phyloP scores from a whole-genome alignment of 202 grass and related monocot genomes.

The Carex sylvatica region DNA sequence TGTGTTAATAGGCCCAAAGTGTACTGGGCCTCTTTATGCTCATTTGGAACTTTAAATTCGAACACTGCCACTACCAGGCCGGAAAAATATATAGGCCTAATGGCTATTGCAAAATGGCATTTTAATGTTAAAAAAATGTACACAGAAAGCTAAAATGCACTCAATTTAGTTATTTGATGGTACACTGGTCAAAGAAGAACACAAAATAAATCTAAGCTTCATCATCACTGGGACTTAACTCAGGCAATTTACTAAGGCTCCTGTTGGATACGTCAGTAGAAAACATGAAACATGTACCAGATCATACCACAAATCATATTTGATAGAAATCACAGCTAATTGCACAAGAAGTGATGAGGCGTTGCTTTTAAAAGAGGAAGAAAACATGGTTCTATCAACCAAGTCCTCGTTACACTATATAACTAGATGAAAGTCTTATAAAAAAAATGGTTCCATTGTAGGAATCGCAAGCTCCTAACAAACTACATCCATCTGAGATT shows the following conservation, averaged over 20 bases:
- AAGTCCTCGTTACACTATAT: conserved; percentile 10
- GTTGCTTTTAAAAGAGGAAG: neutral
- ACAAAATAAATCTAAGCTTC: neutral
- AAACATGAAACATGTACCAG: neutral
- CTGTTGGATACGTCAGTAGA: neutral
- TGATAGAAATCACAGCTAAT: neutral
- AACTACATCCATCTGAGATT: neutral
- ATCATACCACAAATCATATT: too few relatives aligned
- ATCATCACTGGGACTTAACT: neutral
- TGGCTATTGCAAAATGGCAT: neutral
- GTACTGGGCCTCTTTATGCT: too few relatives aligned
- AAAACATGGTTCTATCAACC: neutral
- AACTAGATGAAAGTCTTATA: neutral
- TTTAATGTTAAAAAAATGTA: neutral
- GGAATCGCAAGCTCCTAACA: neutral
- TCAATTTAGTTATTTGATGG: neutral
- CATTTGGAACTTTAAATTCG: neutral
- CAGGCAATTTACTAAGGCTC: neutral
- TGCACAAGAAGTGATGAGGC: neutral
- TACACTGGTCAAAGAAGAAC: neutral
- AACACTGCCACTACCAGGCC: neutral
- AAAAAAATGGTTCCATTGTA: neutral
- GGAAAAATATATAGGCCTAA: neutral
- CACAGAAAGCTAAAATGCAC: neutral
- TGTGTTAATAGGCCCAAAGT: neutral